phyloP scores from a whole-genome alignment of 768 basidiomycete species.

The Hypholoma fasciculare region DNA sequence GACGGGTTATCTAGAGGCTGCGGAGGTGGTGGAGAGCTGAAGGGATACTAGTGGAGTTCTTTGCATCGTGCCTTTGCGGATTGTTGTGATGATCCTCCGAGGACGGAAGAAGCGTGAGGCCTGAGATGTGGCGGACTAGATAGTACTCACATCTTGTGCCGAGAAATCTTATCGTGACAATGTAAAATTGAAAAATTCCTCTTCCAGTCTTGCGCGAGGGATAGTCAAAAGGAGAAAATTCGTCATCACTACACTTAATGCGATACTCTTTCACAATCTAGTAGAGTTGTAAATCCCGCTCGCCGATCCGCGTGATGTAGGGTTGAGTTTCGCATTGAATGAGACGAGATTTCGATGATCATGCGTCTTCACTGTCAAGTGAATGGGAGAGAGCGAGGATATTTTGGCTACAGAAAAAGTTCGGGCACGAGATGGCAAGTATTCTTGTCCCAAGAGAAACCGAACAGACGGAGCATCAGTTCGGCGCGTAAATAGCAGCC shows the following conservation, averaged over 20 bases:
- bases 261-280: neutral
- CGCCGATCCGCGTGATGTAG: neutral
- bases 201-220: neutral
- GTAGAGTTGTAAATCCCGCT: too few species aligned
- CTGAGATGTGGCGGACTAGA: neutral
- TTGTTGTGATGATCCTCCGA: slow-evolving; percentile 4
- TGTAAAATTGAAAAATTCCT: too few species aligned
- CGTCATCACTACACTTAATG: neutral
- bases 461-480: slow-evolving; percentile 7
- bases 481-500: slow-evolving; percentile 15
- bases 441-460: slow-evolving; percentile 1
- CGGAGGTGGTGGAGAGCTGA: neutral
- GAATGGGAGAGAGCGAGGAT: neutral
- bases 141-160: neutral
- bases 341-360: neutral
- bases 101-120: slow-evolving; percentile 1
- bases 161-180: neutral
- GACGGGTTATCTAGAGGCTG: neutral
- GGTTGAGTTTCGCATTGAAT: neutral
- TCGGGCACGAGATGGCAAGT: neutral
- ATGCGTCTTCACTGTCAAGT: neutral
- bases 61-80: neutral
- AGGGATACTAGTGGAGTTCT: neutral
- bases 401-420: neutral
- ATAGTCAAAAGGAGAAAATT: slow-evolving; percentile 1